A percentile compares a stretch with the other conserved stretches of the same genome.
Conservation (phyloP, 176 grass and related monocot species). For the Coix lacrymajobi region DNA sequence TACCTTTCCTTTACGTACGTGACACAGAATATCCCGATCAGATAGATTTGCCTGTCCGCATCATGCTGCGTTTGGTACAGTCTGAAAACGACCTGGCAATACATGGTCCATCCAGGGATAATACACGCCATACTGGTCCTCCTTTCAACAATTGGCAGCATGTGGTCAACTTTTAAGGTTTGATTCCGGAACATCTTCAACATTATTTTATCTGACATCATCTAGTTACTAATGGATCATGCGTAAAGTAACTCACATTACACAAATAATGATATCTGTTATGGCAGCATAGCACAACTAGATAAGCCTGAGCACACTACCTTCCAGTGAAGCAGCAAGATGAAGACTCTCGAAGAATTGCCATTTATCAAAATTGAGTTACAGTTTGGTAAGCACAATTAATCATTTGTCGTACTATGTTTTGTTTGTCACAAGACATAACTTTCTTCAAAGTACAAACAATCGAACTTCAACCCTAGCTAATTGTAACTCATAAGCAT, state of each 20-base stretch:
- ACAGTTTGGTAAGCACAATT: neutral
- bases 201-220: neutral
- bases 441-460: neutral
- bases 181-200: neutral
- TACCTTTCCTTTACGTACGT: neutral
- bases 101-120: neutral
- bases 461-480: neutral
- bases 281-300: neutral
- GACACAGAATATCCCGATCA: neutral
- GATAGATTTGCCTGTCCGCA: neutral
- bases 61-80: neutral
- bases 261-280: neutral
- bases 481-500: neutral
- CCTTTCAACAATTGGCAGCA: neutral
- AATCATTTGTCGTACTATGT: neutral
- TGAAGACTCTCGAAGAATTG: neutral
- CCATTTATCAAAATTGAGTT: neutral
- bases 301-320: neutral
- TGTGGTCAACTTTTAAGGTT: neutral
- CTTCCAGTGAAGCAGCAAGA: neutral
- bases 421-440: neutral
- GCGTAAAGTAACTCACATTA: neutral
- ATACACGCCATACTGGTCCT: neutral
- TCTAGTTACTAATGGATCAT: neutral
- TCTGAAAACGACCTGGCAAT: neutral